Evolutionary conservation across 257 asterid genomes (phyloP), one percentile per base, ranked within the genome.

Genomic region (Nicotiana obtusifolia): DNA sequence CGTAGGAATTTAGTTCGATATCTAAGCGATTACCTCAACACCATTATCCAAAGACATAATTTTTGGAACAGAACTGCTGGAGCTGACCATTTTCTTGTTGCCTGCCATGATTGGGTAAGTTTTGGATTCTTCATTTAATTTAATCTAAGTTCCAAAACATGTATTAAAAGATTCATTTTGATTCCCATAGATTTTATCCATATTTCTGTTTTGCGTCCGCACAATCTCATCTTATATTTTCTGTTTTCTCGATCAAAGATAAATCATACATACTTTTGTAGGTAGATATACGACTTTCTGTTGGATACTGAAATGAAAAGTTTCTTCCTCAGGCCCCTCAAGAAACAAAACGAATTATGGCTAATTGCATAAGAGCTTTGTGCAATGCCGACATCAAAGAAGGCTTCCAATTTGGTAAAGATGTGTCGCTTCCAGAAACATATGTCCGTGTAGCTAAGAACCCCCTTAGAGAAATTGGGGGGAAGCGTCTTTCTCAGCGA

Each of bases 61-160:
- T 92, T 88, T 88, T 94, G 98, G 98, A 94, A 92, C 80, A 71
- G 98, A 85, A 94, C 93, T 22, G 79, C 44, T 17, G 97, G 98
- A 62, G 85, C 93, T 1, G 98, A 94, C 86, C 98, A 94, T 84
- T 94, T 94, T 54, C 92, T 94, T 15, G 95, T 89, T 49, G 97
- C 97, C 83, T 94, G 98, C 84, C 98, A 94, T 83, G 98, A 94
- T 85, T 94, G 97, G 98, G 98, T 94, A 88, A 10, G 90, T 22
- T 82, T 81, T 77, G 4, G 52, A 24, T 61, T 33, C 68, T 17
- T 28, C 56, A 2, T 7, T 28, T 64, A 13, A 2, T 7, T 28
- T 82, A 13, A 76, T 14, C 5, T 57, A 33, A 73, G 22, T 73
- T 73, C 61, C 61, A 26, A 47, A 41, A 71, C 20, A 4, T 49